Conservation (phyloP, 2,329 filamentous ascomycete genomes). For the Ascochyta pisi region DNA sequence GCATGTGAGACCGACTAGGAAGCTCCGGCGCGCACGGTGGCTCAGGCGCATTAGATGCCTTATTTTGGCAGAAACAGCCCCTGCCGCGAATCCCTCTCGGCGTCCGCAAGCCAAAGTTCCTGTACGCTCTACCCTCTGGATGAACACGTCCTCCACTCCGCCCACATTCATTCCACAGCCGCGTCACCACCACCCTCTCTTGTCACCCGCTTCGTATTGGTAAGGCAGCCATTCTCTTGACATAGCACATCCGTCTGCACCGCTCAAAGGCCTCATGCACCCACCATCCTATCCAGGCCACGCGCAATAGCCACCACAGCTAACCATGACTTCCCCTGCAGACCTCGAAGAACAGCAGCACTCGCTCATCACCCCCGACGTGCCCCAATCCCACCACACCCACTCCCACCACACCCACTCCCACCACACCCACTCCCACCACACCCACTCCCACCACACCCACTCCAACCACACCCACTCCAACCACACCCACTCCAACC, state of each 20-base stretch:
- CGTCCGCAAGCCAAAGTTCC: neutral
- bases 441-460: too few species aligned
- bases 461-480: too few species aligned
- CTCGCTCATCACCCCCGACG: slow-evolving; percentile 30
- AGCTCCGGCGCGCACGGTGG: slow-evolving; percentile 14
- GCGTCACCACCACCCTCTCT: slow-evolving; percentile 31
- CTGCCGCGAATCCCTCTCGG: slow-evolving; percentile 5
- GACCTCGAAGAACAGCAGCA: slow-evolving; percentile 40
- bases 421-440: slow-evolving; percentile 10
- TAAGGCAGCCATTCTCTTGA: slow-evolving; percentile 40
- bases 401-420: slow-evolving; percentile 13
- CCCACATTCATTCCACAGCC: slow-evolving; percentile 27
- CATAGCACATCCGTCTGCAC: slow-evolving; percentile 4
- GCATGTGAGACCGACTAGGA: slow-evolving; percentile 10
- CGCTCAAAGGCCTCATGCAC: slow-evolving; percentile 41
- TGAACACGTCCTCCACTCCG: slow-evolving; percentile 11
- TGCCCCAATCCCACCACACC: slow-evolving; percentile 17
- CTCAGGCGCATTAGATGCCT: slow-evolving; percentile 5
- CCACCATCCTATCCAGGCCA: slow-evolving; percentile 3
- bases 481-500: slow-evolving; percentile 31
- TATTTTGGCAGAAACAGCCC: slow-evolving; percentile 7
- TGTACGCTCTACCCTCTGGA: neutral
- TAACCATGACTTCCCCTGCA: slow-evolving; percentile 39
- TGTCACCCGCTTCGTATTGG: slow-evolving; percentile 15
- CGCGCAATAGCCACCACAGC: slow-evolving; percentile 11